These are phyloP conservation scores for Extremus antarcticus DNA, from an alignment of 495 filamentous ascomycete species.

Conservation along the genomic window DNA sequence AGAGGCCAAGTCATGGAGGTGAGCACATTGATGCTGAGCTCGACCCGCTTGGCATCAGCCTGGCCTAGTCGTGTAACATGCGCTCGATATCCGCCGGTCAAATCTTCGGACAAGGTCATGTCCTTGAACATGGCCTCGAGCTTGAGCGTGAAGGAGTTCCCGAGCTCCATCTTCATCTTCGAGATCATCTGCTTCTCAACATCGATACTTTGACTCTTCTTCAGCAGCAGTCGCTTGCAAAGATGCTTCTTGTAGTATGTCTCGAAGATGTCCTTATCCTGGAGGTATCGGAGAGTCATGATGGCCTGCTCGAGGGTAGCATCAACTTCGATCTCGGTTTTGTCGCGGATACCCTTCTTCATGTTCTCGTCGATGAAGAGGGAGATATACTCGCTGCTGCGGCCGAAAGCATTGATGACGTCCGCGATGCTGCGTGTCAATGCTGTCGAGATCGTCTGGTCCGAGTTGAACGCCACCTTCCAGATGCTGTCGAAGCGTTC, in stretches of 20 bases:
- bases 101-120: constrained; percentile 79
- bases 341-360: constrained; percentile 85
- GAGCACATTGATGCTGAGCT: constrained; percentile 72
- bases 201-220: constrained; percentile 76
- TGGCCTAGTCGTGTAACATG: constrained; percentile 56
- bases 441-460: constrained; percentile 68
- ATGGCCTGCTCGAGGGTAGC: constrained; percentile 80
- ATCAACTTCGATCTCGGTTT: constrained; percentile 87
- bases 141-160: constrained; percentile 84
- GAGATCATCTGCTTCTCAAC: constrained; percentile 92
- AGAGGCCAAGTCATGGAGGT: constrained; percentile 92
- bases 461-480: constrained; percentile 54
- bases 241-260: constrained; percentile 98
- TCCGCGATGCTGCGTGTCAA: constrained; percentile 75
- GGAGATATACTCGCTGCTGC: constrained; percentile 84
- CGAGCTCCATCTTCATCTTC: constrained; percentile 90
- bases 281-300: constrained; percentile 69
- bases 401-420: constrained; percentile 77
- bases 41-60: constrained; percentile 54
- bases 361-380: constrained; percentile 96
- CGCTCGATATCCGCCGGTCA: constrained; percentile 62
- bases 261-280: constrained; percentile 93
- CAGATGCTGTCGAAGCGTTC: constrained; percentile 80
- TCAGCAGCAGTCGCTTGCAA: constrained; percentile 70
- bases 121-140: constrained; percentile 98